Conservation (phyloP, 495 filamentous ascomycete genomes). For the Aspergillus taichungensis region DNA sequence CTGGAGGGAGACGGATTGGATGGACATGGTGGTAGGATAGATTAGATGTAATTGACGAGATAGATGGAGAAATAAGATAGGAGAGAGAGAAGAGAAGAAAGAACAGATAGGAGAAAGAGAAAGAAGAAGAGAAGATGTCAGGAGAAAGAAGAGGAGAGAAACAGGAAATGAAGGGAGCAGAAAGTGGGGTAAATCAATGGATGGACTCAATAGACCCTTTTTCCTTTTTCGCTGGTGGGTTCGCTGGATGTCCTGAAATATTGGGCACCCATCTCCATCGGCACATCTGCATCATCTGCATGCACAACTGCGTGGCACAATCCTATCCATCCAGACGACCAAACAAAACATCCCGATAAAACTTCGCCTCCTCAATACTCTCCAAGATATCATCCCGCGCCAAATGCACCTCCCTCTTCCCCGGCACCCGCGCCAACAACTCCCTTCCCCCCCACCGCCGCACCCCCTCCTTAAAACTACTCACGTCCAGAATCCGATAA, state of each 20-base stretch:
- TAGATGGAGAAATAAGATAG: not conserved
- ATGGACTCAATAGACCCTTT: too few relatives aligned
- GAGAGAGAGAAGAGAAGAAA: not conserved
- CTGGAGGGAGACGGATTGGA: conserved; percentile 65
- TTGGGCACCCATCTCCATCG: too few relatives aligned
- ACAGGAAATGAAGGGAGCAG: conserved; percentile 3
- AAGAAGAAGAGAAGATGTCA: not conserved
- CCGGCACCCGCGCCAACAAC: conserved; percentile 50
- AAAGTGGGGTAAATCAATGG: not conserved
- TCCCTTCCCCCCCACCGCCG: conserved; percentile 65
- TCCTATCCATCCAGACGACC: conserved; percentile 4
- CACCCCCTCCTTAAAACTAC: conserved; percentile 79
- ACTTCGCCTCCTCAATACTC: conserved; percentile 84
- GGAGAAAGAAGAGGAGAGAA: not conserved
- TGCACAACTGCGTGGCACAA: not conserved
- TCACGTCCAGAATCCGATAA: conserved; percentile 89
- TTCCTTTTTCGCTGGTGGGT: too few relatives aligned
- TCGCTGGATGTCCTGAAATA: too few relatives aligned
- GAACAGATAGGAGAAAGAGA: too few relatives aligned
- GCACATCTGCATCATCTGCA: too few relatives aligned
- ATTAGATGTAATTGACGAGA: too few relatives aligned
- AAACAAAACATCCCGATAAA: conserved; percentile 51
- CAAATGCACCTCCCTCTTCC: conserved; percentile 69
- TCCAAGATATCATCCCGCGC: conserved; percentile 87
- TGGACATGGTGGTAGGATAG: conserved; percentile 46